phyloP scores from a whole-genome alignment of 2,329 filamentous ascomycete genomes.

The Magnaporthiopsis incrustans region DNA sequence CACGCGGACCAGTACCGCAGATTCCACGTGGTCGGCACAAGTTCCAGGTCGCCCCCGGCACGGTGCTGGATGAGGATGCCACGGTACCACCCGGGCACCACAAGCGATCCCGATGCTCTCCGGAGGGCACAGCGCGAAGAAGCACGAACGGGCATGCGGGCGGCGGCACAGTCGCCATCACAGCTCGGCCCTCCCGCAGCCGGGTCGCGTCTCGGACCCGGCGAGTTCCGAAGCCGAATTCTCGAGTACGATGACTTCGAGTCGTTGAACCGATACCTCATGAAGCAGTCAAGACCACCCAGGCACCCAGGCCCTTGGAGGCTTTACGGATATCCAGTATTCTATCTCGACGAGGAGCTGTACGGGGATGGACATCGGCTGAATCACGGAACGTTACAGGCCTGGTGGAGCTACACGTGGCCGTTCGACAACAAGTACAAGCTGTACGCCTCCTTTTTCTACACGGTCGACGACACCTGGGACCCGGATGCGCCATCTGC shows the following conservation, averaged over 20 bases:
- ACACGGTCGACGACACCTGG: conserved; percentile 35
- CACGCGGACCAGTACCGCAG: conserved; percentile 43
- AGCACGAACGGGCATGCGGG: neutral
- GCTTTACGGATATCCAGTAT: conserved; percentile 29
- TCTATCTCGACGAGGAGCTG: conserved; percentile 33
- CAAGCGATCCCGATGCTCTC: conserved; percentile 28
- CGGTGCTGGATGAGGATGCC: conserved; percentile 23
- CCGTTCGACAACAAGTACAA: conserved; percentile 21
- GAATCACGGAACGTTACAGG: conserved; percentile 21
- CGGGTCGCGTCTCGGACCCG: too few species aligned
- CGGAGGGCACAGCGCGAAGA: conserved; percentile 2
- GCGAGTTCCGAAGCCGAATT: neutral
- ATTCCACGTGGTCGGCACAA: conserved; percentile 34
- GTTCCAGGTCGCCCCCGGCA: conserved; percentile 12
- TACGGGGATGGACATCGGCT: conserved; percentile 22
- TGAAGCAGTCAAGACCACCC: neutral
- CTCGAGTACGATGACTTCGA: neutral
- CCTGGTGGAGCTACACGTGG: conserved; percentile 26
- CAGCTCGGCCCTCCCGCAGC: neutral
- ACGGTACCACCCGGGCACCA: conserved; percentile 25
- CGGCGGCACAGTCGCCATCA: neutral
- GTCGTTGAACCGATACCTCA: neutral
- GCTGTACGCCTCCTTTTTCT: conserved; percentile 40
- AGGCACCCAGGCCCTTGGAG: neutral
- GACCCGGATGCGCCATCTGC: conserved; percentile 16